phyloP scores from a whole-genome alignment of 108 stramenopile genomes.

The Fragilariopsis cylindrus region DNA sequence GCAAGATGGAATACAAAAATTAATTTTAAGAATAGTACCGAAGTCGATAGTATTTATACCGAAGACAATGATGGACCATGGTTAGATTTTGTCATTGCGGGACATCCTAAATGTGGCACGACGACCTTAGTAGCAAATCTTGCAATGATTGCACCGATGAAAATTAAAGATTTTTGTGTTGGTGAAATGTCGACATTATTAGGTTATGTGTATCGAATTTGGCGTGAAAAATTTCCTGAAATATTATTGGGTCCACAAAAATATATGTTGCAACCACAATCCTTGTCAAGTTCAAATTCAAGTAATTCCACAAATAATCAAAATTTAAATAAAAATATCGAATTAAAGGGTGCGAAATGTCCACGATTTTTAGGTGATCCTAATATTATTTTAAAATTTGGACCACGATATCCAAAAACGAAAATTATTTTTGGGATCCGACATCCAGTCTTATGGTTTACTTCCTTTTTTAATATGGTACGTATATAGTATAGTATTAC shows the following conservation, averaged over 20 bases:
- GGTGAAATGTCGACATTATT: neutral
- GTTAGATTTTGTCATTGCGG: slow-evolving; percentile 6
- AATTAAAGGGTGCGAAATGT: slow-evolving; percentile 48
- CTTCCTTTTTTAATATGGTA: slow-evolving; percentile 48
- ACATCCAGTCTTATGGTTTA: slow-evolving; percentile 47
- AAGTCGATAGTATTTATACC: neutral
- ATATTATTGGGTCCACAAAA: neutral
- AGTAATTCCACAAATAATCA: neutral
- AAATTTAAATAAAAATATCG: neutral
- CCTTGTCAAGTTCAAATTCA: too few species aligned
- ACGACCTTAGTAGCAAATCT: slow-evolving; percentile 12
- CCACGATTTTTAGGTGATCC: slow-evolving; percentile 35
- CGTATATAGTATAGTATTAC: too few species aligned
- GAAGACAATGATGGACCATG: slow-evolving; percentile 15
- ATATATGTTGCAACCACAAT: neutral
- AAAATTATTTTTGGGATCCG: slow-evolving; percentile 45
- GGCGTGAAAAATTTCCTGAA: slow-evolving; percentile 23
- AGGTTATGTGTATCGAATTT: neutral
- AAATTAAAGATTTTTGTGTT: slow-evolving; percentile 6
- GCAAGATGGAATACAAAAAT: neutral
- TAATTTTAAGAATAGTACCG: neutral
- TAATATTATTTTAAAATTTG: neutral
- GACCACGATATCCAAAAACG: slow-evolving; percentile 1
- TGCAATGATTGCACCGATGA: slow-evolving; percentile 6
- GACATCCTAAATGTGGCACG: slow-evolving; percentile 4